A percentile compares a stretch with the other conserved stretches of the same genome.
These are phyloP conservation scores for Chaetomium globosum DNA, from an alignment of 2,329 filamentous ascomycete genomes.

Conservation along the genomic window DNA sequence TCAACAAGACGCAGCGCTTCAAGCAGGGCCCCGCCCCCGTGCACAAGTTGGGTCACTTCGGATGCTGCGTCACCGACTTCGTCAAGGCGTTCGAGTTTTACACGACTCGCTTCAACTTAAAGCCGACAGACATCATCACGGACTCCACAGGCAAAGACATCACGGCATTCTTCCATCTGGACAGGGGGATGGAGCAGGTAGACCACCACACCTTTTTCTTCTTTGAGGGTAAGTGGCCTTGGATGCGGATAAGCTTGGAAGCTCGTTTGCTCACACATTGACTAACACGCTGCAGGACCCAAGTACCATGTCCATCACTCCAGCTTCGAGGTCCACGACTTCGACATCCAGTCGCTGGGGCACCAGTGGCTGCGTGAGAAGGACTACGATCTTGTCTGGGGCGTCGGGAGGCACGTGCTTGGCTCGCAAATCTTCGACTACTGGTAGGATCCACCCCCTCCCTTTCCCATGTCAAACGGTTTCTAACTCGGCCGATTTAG, in stretches of 20 bases:
- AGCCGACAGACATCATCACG: slow-evolving; percentile 13
- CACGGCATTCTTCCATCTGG: slow-evolving; percentile 5
- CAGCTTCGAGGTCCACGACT: slow-evolving; percentile 18
- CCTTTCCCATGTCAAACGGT: neutral
- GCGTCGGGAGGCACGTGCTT: slow-evolving; percentile 8
- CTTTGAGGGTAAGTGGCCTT: neutral
- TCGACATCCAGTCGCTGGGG: slow-evolving; percentile 14
- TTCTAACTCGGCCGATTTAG: neutral
- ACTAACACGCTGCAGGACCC: neutral
- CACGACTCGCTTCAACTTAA: slow-evolving; percentile 10
- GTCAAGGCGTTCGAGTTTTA: slow-evolving; percentile 15
- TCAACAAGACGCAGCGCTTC: slow-evolving; percentile 17
- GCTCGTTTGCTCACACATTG: neutral
- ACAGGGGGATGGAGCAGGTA: slow-evolving; percentile 14
- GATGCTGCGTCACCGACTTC: slow-evolving; percentile 17
- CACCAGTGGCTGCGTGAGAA: slow-evolving; percentile 15
- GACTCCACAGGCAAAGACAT: slow-evolving; percentile 5
- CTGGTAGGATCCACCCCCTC: neutral
- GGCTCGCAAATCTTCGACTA: slow-evolving; percentile 18
- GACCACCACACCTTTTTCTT: slow-evolving; percentile 17
- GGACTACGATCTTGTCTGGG: slow-evolving; percentile 15
- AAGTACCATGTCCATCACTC: slow-evolving; percentile 15
- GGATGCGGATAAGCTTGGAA: neutral
- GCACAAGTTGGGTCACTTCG: slow-evolving; percentile 16
- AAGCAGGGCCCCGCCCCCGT: slow-evolving; percentile 10